Conservation (phyloP, 2,329 filamentous ascomycete species). For the Aureobasidium subglaciale region DNA sequence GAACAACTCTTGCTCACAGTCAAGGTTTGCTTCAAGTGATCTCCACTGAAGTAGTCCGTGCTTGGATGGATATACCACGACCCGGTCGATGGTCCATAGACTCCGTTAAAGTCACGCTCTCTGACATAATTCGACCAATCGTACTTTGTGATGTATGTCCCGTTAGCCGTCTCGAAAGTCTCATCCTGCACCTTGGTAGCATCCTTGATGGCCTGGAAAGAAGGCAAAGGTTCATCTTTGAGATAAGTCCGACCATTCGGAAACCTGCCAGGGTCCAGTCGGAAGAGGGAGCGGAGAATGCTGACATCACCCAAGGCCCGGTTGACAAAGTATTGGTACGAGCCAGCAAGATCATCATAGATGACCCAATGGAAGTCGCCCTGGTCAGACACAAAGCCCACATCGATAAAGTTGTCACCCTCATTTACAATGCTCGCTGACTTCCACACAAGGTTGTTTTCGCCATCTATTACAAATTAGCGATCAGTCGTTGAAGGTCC, state of each 20-base stretch:
- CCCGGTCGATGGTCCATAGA: constrained; percentile 44
- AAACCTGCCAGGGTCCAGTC: constrained; percentile 40
- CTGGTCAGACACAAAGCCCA: constrained; percentile 40
- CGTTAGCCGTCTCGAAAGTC: constrained; percentile 44
- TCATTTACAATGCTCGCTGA: constrained; percentile 38
- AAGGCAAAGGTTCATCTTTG: constrained; percentile 40
- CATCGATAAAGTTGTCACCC: constrained; percentile 40
- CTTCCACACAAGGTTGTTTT: constrained; percentile 42
- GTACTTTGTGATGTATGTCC: constrained; percentile 48
- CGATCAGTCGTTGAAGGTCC: too few relatives aligned
- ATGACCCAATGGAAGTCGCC: constrained; percentile 49
- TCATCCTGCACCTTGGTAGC: constrained; percentile 49
- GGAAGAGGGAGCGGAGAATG: constrained; percentile 45
- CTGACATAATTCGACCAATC: constrained; percentile 37
- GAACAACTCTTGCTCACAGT: background rate
- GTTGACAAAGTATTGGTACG: constrained; percentile 51
- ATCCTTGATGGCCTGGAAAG: constrained; percentile 35
- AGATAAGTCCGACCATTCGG: constrained; percentile 39
- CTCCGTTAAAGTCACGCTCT: constrained; percentile 40
- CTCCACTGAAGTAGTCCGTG: constrained; percentile 47
- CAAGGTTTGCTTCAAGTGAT: constrained; percentile 43
- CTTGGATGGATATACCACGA: constrained; percentile 45
- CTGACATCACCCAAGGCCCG: constrained; percentile 41
- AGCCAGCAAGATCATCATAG: constrained; percentile 40
- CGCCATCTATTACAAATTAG: too few relatives aligned